Conservation (phyloP, 345 rosid genomes). For the Turritis glabra region DNA sequence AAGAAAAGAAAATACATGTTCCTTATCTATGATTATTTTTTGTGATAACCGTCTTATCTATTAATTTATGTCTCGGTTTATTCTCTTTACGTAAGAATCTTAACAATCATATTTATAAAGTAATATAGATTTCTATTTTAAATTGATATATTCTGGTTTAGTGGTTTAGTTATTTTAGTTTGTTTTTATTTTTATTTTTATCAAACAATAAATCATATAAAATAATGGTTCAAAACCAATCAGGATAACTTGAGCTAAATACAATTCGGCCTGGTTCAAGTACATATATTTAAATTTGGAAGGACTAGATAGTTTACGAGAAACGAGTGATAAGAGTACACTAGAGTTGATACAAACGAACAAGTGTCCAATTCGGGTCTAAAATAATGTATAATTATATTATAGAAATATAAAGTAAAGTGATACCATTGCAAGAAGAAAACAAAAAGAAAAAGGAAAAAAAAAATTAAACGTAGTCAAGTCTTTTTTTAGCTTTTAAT, state of each 20-base stretch:
- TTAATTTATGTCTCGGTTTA: neutral
- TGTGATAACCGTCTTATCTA: too few species aligned
- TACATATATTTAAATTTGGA: neutral
- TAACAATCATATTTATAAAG: neutral
- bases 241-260: neutral
- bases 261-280: neutral
- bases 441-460: constrained; percentile 4
- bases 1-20: neutral
- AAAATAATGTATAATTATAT: neutral
- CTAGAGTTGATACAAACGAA: constrained; percentile 13
- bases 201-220: neutral
- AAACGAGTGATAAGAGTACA: constrained; percentile 17
- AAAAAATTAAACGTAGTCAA: constrained; percentile 20
- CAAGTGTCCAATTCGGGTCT: constrained; percentile 19
- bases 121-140: neutral
- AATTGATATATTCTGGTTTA: neutral
- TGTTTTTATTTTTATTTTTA: neutral
- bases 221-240: neutral
- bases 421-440: constrained; percentile 5
- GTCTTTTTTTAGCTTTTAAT: constrained; percentile 23
- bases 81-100: neutral
- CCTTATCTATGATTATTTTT: too few species aligned
- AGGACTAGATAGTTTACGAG: neutral
- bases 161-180: neutral
- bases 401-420: constrained; percentile 8